phyloP scores from a whole-genome alignment of 257 asterid species.

The Anisodus tanguticus region DNA sequence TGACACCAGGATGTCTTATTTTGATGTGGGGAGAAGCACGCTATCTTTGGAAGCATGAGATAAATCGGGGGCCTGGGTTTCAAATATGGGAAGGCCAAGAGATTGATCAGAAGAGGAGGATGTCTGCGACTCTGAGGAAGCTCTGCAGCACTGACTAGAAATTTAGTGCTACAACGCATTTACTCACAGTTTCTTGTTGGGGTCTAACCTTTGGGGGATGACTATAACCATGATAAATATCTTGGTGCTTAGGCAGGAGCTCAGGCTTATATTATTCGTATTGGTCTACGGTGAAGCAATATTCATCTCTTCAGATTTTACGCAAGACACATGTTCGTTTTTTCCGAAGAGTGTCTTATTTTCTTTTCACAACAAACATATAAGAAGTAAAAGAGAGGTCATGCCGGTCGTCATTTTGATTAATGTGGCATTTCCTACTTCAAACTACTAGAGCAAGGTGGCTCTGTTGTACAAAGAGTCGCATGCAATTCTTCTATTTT shows the following conservation, averaged over 20 bases:
- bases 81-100: slow-evolving; percentile 72
- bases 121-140: slow-evolving; percentile 74
- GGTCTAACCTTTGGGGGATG: background rate
- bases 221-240: background rate
- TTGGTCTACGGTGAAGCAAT: background rate
- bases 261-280: background rate
- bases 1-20: slow-evolving; percentile 72
- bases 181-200: background rate
- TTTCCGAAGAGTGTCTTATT: background rate
- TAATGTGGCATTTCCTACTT: background rate
- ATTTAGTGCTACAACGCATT: background rate
- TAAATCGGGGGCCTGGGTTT: slow-evolving; percentile 74
- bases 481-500: no score
- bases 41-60: slow-evolving; percentile 85
- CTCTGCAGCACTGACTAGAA: slow-evolving; percentile 46
- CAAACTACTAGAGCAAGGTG: background rate
- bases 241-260: background rate
- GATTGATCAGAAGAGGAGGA: slow-evolving; percentile 70
- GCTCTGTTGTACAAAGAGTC: background rate
- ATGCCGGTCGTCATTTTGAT: background rate
- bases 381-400: background rate
- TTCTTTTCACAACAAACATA: background rate
- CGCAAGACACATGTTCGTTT: background rate
- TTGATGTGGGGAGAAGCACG: slow-evolving; percentile 94
- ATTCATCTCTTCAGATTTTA: background rate